phyloP scores from a whole-genome alignment of 352 stramenopile genomes.

The Pythium vanterpoolii region DNA sequence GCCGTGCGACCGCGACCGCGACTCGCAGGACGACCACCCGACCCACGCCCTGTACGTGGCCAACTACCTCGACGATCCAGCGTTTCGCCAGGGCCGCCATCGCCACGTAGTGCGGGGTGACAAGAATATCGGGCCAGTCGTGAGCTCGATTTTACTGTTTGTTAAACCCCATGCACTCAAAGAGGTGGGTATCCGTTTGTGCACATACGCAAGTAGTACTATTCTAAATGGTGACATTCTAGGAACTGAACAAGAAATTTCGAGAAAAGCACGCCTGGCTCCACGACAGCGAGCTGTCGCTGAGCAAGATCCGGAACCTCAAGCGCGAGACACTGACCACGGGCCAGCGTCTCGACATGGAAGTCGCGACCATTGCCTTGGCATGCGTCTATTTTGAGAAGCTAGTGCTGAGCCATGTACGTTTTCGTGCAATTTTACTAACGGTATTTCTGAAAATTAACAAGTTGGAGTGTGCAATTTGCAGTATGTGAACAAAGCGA shows the following conservation, averaged over 20 bases:
- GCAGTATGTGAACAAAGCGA: conserved; percentile 95
- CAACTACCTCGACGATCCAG: conserved; percentile 83
- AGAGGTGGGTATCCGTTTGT: conserved; percentile 36
- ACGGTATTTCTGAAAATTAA: neutral
- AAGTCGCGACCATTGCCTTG: conserved; percentile 93
- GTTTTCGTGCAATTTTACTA: neutral
- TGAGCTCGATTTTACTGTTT: conserved; percentile 94
- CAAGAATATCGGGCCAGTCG: conserved; percentile 90
- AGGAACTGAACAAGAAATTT: conserved; percentile 97
- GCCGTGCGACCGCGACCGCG: conserved; percentile 62
- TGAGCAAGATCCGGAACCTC: conserved; percentile 96
- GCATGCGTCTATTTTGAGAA: conserved; percentile 97
- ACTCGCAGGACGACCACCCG: conserved; percentile 75
- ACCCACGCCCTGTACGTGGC: conserved; percentile 45
- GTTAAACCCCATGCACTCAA: conserved; percentile 95
- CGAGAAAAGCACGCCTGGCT: conserved; percentile 92
- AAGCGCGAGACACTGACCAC: conserved; percentile 87
- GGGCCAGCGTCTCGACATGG: conserved; percentile 79
- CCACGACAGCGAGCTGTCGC: conserved; percentile 81
- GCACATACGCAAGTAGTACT: neutral
- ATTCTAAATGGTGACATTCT: neutral
- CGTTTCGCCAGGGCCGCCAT: conserved; percentile 79
- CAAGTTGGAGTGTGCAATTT: conserved; percentile 15
- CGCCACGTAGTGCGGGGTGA: conserved; percentile 77
- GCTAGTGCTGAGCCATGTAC: conserved; percentile 90